Percentiles rank a stretch among this genome's conserved stretches.
These are phyloP conservation scores for Diaporthe sp. DNA, from an alignment of 2,329 filamentous ascomycete species.

Conservation along the genomic window DNA sequence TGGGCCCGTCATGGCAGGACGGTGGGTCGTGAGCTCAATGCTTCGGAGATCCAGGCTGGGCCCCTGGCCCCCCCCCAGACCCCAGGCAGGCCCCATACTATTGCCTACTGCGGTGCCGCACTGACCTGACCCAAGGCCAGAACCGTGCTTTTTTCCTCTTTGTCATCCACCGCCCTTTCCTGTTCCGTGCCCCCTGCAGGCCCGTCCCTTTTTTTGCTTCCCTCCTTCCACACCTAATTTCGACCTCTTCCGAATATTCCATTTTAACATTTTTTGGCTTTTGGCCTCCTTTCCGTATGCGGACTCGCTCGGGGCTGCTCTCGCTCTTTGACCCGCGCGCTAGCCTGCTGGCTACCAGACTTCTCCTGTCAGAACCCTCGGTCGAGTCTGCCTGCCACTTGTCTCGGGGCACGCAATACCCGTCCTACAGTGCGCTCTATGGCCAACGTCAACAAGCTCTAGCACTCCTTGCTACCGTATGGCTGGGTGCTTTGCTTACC, in stretches of 20 bases:
- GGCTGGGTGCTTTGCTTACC: background rate
- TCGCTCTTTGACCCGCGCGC: background rate
- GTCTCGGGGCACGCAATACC: background rate
- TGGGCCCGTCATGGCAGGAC: background rate
- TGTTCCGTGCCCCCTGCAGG: conserved; percentile 6
- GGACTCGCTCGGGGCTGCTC: background rate
- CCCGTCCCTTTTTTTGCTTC: background rate
- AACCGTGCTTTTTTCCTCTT: background rate
- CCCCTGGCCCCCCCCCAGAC: background rate
- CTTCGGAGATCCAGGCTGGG: conserved; percentile 4
- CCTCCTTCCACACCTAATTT: conserved; percentile 25
- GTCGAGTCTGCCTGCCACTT: background rate
- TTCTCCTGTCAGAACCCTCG: background rate
- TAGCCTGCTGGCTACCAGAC: background rate
- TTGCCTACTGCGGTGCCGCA: conserved; percentile 19
- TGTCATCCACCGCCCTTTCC: conserved; percentile 1
- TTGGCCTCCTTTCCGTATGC: conserved; percentile 21
- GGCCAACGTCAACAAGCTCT: background rate
- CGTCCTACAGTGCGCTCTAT: background rate
- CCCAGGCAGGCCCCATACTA: background rate
- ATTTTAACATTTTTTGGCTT: background rate
- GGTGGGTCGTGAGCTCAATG: background rate
- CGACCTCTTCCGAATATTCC: background rate
- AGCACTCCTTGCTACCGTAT: background rate
- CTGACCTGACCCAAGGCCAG: conserved; percentile 17